phyloP scores from a whole-genome alignment of 2,329 filamentous ascomycete species.

The Arthrobotrys sinensis region DNA sequence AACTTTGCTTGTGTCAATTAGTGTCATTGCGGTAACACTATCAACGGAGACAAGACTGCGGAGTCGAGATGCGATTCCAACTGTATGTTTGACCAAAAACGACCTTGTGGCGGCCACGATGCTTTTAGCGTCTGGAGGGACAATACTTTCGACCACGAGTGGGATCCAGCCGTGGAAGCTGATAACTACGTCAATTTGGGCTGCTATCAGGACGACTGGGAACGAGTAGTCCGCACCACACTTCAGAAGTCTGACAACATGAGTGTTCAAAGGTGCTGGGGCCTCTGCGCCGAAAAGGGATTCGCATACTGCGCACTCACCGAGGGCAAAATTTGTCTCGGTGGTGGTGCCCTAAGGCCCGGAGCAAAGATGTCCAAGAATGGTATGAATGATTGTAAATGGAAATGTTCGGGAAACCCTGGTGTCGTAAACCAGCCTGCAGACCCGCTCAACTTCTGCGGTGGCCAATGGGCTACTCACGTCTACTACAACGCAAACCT shows the following conservation, averaged over 20 bases:
- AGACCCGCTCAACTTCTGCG: neutral
- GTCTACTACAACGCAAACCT: constrained; percentile 15
- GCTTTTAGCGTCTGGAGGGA: neutral
- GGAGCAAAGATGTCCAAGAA: neutral
- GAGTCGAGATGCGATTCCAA: neutral
- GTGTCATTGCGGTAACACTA: constrained; percentile 12
- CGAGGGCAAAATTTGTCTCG: neutral
- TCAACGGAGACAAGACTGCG: constrained; percentile 1
- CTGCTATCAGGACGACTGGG: constrained; percentile 15
- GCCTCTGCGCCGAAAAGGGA: neutral
- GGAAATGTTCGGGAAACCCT: neutral
- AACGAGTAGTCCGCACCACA: neutral
- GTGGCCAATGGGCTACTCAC: neutral
- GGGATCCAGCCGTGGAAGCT: neutral
- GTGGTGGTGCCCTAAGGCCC: constrained; percentile 1
- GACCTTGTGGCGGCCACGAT: neutral
- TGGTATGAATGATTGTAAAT: neutral
- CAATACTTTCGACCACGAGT: neutral
- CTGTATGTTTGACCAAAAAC: neutral
- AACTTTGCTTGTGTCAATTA: neutral
- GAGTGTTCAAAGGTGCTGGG: neutral
- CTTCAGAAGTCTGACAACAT: neutral
- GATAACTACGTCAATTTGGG: neutral
- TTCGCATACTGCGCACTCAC: neutral
- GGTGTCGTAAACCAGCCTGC: too few relatives aligned